Base-by-base conservation (phyloP, 2,329 filamentous ascomycete species). In the Onygenales sp. region DNA sequence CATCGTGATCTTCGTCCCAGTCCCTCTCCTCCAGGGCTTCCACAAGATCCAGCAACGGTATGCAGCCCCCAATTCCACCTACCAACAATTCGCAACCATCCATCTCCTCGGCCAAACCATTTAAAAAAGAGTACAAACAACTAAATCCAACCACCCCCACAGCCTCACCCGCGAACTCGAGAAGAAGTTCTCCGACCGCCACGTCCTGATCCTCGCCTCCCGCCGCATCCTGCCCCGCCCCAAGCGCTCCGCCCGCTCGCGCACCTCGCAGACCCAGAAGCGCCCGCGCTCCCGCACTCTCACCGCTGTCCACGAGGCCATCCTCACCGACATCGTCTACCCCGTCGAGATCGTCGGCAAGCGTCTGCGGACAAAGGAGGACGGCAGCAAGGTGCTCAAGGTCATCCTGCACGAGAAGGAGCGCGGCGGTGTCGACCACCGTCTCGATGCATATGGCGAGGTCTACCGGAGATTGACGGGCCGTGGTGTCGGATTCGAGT, bases 141-240 rank as follows among this genome's bases (percentile, higher is more conserved):
- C 6, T 27, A 49, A 21, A 31, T 0, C 6, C 34, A 49, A 53
- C 40, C 42, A 42, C 52, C 40, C 42, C 45, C 42, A 57, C 59
- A 97, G 92, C 74, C 86, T 98, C 74, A 98, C 93, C 78, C 93
- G 93, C 80, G 93, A 98, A 84, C 91, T 98, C 74, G 93, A 98
- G 87, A 98, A 98, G 90, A 98, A 98, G 83, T 98, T 98, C 89
- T 97, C 93, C 63, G 93, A 98, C 84, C 93, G 93, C 79, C 93
- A 98, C 79, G 93, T 98, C 76, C 83, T 98, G 76, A 90, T 98
- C 85, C 87, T 98, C 69, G 93, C 93, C 68, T 94, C 92, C 72
- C 93, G 93, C 84, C 93, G 93, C 78, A 98, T 98, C 71, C 84
- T 98, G 60, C 92, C 93, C 75, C 90, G 91, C 77, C 93, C 93